Evolutionary conservation across 2,329 filamentous ascomycete genomes (phyloP), one percentile per base, ranked within the genome.

Genomic region (Beauveria medogensis): DNA sequence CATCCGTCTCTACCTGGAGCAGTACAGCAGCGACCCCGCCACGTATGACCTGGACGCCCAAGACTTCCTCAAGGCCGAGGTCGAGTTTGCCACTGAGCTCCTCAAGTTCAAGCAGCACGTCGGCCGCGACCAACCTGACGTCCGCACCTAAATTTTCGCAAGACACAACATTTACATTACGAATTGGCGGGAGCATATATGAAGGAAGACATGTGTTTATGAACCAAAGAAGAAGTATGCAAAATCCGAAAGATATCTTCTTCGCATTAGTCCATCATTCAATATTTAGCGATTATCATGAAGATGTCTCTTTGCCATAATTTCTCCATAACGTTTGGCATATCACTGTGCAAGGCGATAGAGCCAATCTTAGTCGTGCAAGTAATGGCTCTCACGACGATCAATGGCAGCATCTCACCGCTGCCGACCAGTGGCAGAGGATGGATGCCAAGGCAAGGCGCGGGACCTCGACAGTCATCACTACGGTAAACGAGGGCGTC

Each of bases 1-100:
- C 37, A 97, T 99, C 73, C 90, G 94, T 65, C 82, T 99, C 67
- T 99, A 99, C 77, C 88, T 99, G 67, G 94, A 99, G 84, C 93
- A 94, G 81, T 90, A 97, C 80, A 92, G 90, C 75, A 84, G 79
- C 65, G 91, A 97, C 71, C 80, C 86, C 64, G 86, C 83, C 64
- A 92, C 86, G 63, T 95, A 94, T 71, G 84, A 80, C 62, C 74
- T 89, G 70, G 91, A 95, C 74, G 92, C 92, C 16, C 94, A 99
- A 77, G 92, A 93, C 62, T 99, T 96, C 80, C 82, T 99, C 69
- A 89, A 90, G 80, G 89, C 91, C 62, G 91, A 95, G 72, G 91
- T 99, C 70, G 83, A 88, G 72, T 84, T 96, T 68, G 91, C 93
- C 24, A 89, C 91, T 3, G 84, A 88, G 59, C 80, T 99, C 63